Percentiles rank a stretch among this genome's conserved stretches.
Evolutionary conservation across 106 monocot species (phyloP).

Genomic region (Agapanthus africanus): DNA sequence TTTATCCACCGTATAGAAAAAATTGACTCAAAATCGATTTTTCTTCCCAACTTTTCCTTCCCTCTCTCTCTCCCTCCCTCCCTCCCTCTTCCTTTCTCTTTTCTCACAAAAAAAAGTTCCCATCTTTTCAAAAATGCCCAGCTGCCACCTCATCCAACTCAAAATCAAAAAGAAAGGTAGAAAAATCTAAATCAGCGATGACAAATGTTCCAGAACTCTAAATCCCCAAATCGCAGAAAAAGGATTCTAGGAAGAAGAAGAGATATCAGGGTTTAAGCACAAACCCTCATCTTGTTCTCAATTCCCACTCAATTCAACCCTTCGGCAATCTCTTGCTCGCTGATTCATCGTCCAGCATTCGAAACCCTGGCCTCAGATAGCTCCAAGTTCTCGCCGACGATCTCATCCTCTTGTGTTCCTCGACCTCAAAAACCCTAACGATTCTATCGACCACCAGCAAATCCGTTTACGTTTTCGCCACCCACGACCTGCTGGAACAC

Average conservation of each 20-base stretch:
- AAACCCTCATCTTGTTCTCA: constrained; percentile 33
- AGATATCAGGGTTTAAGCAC: constrained; percentile 38
- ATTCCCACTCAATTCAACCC: constrained; percentile 62
- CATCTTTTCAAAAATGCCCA: constrained; percentile 12
- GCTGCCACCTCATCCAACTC: constrained; percentile 6
- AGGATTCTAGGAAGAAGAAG: constrained; percentile 31
- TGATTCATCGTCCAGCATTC: constrained; percentile 44
- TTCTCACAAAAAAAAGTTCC: background rate
- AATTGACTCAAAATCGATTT: too few relatives aligned
- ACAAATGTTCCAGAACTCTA: background rate
- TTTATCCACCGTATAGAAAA: too few relatives aligned
- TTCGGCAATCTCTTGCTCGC: constrained; percentile 77
- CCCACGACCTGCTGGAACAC: constrained; percentile 66
- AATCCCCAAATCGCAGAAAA: constrained; percentile 7
- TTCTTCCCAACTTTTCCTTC: too few relatives aligned
- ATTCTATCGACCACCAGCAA: constrained; percentile 46
- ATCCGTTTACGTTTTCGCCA: constrained; percentile 76
- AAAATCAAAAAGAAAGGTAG: constrained; percentile 10
- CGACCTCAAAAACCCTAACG: constrained; percentile 36
- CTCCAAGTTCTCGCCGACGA: constrained; percentile 73
- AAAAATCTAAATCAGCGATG: background rate
- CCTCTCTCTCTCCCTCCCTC: too few relatives aligned
- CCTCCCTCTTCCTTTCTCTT: too few relatives aligned
- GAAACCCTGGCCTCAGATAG: constrained; percentile 65
- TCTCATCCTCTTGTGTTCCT: constrained; percentile 62